These are phyloP conservation scores for Pichia sp. DNA, from an alignment of 1,139 yeast genomes.

Conservation along the genomic window DNA sequence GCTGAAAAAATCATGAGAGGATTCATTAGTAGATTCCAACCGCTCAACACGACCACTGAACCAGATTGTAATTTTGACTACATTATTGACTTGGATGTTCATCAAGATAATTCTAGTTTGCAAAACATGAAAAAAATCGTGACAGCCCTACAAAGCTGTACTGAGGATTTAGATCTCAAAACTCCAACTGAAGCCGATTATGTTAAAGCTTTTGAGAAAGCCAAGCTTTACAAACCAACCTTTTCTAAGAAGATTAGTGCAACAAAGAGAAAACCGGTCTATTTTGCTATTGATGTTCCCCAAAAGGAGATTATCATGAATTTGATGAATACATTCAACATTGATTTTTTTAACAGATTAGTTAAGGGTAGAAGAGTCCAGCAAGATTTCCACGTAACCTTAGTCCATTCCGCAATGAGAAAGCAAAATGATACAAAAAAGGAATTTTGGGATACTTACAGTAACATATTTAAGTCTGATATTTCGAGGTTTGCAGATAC, in stretches of 20 bases:
- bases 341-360: constrained; percentile 7
- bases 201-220: constrained; percentile 42
- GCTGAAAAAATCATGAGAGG: constrained; percentile 67
- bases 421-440: constrained; percentile 24
- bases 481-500: constrained; percentile 3
- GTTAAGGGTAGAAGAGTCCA: constrained; percentile 40
- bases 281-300: constrained; percentile 36
- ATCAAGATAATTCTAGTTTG: constrained; percentile 44
- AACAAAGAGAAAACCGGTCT: constrained; percentile 32
- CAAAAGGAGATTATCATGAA: constrained; percentile 3
- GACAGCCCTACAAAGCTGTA: constrained; percentile 35
- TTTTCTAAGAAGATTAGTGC: constrained; percentile 37
- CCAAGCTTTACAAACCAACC: constrained; percentile 51
- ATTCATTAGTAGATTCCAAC: constrained; percentile 66
- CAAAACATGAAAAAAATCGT: constrained; percentile 49
- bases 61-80: constrained; percentile 72
- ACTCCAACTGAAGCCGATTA: constrained; percentile 43
- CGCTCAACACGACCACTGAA: constrained; percentile 38
- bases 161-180: constrained; percentile 43
- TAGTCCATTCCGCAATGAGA: constrained; percentile 53
- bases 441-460: constrained; percentile 23
- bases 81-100: constrained; percentile 53
- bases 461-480: constrained; percentile 15
- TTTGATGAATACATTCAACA: constrained; percentile 1
- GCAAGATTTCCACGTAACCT: constrained; percentile 67